Evolutionary conservation across 2,329 filamentous ascomycete species (phyloP), one percentile per base, ranked within the genome.

Genomic region (Ilyonectria mors-panacis): DNA sequence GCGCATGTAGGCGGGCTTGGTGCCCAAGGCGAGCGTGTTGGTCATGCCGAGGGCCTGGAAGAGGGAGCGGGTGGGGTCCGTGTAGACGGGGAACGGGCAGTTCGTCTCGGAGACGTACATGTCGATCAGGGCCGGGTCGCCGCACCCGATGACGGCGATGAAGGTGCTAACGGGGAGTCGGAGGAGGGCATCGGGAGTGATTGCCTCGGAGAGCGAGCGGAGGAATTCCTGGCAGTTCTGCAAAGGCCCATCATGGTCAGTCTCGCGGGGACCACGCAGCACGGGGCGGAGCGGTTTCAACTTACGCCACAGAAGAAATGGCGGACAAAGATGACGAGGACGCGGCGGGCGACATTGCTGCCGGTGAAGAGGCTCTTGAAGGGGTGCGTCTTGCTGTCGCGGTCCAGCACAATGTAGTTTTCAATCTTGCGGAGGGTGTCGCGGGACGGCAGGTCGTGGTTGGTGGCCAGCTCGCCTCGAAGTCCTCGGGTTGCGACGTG

Each of bases 291-390:
- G 30, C 37, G 8, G 26, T 58, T 57, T 45, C 35, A 47, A 85
- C 91, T 79, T 85, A 93, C 92, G 39, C 92, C 92, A 77, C 93
- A 94, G 84, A 93, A 94, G 80, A 94, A 95, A 81, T 94, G 92
- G 50, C 93, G 87, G 64, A 95, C 86, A 77, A 95, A 94, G 71
- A 94, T 88, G 47, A 94, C 80, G 35, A 95, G 84, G 30, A 93
- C 88, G 3, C 89, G 83, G 19, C 85, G 82, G 13, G 86, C 83
- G 3, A 84, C 83, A 60, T 87, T 87, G 53, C 78, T 83, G 4
- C 88, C 87, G 37, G 83, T 85, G 77, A 91, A 91, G 30, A 93
- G 80, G 72, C 86, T 89, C 78, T 87, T 87, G 79, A 94, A 94
- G 0, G 86, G 82, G 48, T 86, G 85, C 15, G 86, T 80, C 62